phyloP scores from a whole-genome alignment of 2,329 filamentous ascomycete species.

The Teratosphaeria epicoccoides region DNA sequence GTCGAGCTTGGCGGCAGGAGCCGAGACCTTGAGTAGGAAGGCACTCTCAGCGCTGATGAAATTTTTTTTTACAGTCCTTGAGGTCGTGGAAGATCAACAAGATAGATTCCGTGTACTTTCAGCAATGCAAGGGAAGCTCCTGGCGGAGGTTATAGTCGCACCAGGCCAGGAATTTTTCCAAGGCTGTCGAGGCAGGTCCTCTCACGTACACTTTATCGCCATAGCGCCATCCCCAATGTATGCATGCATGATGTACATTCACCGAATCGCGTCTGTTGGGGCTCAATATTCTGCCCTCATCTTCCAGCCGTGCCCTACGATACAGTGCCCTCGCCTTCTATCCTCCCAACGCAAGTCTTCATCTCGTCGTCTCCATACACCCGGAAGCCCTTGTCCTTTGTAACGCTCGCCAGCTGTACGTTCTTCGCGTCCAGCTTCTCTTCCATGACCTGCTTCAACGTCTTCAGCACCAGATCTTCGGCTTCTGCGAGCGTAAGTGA shows the following conservation, averaged over 20 bases:
- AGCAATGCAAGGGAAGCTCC: neutral
- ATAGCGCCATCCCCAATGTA: neutral
- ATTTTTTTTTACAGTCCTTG: too few species aligned
- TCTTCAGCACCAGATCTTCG: conserved; percentile 92
- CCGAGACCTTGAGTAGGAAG: too few species aligned
- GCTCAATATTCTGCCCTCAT: conserved; percentile 2
- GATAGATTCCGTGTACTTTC: too few species aligned
- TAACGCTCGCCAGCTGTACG: conserved; percentile 94
- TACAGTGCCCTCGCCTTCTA: conserved; percentile 40
- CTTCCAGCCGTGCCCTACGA: conserved; percentile 10
- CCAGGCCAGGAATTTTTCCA: neutral
- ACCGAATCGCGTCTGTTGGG: neutral
- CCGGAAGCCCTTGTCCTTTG: conserved; percentile 93
- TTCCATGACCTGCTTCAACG: conserved; percentile 99
- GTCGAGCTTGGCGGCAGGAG: too few species aligned
- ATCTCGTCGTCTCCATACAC: conserved; percentile 99
- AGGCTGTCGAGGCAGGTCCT: neutral
- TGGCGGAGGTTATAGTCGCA: neutral
- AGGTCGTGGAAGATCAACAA: too few species aligned
- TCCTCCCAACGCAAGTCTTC: conserved; percentile 78
- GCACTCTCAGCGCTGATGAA: too few species aligned
- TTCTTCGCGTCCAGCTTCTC: conserved; percentile 99
- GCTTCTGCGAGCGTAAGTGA: conserved; percentile 87
- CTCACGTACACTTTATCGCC: neutral
- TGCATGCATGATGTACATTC: neutral